These are phyloP conservation scores for Ceratocystiopsis minuta DNA, from an alignment of 2,329 filamentous ascomycete genomes.

Conservation along the genomic window DNA sequence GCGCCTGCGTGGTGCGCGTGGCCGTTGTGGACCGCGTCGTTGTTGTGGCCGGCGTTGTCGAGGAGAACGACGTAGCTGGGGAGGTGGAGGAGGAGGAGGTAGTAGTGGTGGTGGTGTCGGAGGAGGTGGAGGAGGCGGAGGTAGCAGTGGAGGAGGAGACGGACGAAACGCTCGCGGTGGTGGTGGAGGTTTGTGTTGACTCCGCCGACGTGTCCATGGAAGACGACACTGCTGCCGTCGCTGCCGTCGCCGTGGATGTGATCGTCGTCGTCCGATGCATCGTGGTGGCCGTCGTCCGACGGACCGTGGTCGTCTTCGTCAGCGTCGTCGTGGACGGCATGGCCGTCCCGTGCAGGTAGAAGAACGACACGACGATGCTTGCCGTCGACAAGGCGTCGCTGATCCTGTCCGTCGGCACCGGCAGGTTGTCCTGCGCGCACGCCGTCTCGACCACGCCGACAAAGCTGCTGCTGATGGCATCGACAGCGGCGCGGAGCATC, in stretches of 20 bases:
- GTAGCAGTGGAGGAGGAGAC: background rate
- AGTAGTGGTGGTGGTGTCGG: background rate
- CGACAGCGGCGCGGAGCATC: background rate
- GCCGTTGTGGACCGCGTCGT: background rate
- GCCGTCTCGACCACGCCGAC: slow-evolving; percentile 4
- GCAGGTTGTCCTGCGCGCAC: slow-evolving; percentile 3
- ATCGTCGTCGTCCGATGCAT: background rate
- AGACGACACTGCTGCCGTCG: background rate
- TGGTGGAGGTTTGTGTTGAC: background rate
- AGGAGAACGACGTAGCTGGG: background rate
- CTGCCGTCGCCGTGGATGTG: background rate
- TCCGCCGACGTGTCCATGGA: background rate
- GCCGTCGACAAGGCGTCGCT: slow-evolving; percentile 5
- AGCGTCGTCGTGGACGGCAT: background rate
- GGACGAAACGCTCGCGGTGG: background rate
- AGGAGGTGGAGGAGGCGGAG: background rate
- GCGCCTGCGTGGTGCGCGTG: background rate
- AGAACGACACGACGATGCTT: slow-evolving; percentile 4
- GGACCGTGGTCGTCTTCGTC: background rate
- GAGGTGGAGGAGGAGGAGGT: background rate
- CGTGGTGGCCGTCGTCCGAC: background rate
- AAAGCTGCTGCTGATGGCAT: slow-evolving; percentile 5
- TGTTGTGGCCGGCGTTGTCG: background rate
- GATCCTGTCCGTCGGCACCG: slow-evolving; percentile 2
- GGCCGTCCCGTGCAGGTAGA: background rate